Percentiles rank a stretch among this genome's conserved stretches.
phyloP scores from a whole-genome alignment of 192 early-diverging fungal species.

The Spizellomyces sp. region DNA sequence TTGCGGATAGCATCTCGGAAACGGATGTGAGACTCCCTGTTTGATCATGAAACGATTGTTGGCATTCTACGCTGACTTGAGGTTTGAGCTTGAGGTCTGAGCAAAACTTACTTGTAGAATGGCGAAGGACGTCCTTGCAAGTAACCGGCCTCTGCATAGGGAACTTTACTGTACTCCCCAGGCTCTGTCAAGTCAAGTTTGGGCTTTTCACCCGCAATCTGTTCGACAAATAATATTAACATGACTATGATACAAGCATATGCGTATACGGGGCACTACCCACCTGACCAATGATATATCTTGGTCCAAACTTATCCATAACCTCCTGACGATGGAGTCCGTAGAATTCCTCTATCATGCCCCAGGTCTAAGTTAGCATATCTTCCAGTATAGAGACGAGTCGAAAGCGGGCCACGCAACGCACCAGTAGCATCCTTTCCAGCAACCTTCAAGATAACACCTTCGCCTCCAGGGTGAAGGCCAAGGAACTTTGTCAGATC shows the following conservation, averaged over 20 bases:
- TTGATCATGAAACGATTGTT: background rate
- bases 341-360: slow-evolving; percentile 38
- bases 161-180: slow-evolving; percentile 33
- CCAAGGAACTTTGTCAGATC: slow-evolving; percentile 43
- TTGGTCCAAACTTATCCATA: slow-evolving; percentile 30
- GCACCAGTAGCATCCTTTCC: slow-evolving; percentile 47
- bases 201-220: slow-evolving; percentile 39
- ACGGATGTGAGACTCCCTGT: slow-evolving; percentile 37
- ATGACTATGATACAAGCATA: background rate
- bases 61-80: background rate
- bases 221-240: slow-evolving; percentile 13
- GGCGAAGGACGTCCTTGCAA: slow-evolving; percentile 40
- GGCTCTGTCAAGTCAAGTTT: slow-evolving; percentile 33
- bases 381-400: background rate
- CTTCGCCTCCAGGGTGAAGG: slow-evolving; percentile 49
- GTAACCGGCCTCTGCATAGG: slow-evolving; percentile 37
- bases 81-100: background rate
- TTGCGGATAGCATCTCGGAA: slow-evolving; percentile 48
- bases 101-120: slow-evolving; percentile 41
- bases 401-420: slow-evolving; percentile 14
- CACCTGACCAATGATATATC: slow-evolving; percentile 23
- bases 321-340: slow-evolving; percentile 47
- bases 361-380: slow-evolving; percentile 1
- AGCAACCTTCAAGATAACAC: slow-evolving; percentile 37
- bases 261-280: slow-evolving; percentile 11